These are phyloP conservation scores for Auriculariales sp. DNA, from an alignment of 768 basidiomycete species.

Conservation along the genomic window DNA sequence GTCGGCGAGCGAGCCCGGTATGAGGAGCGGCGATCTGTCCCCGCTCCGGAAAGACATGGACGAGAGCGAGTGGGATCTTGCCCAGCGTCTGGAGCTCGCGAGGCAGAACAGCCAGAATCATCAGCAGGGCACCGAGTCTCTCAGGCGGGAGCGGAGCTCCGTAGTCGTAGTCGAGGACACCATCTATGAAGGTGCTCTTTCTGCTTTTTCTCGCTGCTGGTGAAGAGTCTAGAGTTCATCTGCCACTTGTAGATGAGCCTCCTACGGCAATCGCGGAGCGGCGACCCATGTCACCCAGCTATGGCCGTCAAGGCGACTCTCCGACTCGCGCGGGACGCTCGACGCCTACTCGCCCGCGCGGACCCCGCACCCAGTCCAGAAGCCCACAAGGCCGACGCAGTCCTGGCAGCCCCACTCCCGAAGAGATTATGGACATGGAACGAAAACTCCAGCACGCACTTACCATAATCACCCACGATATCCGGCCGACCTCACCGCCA, in stretches of 20 bases:
- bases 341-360: constrained; percentile 16
- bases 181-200: constrained; percentile 57
- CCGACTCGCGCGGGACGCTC: constrained; percentile 26
- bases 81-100: constrained; percentile 67
- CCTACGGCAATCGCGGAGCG: constrained; percentile 24
- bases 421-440: constrained; percentile 21
- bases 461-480: background rate
- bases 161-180: constrained; percentile 34
- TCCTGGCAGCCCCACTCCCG: constrained; percentile 52
- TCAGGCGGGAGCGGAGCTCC: background rate
- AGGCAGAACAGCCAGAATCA: constrained; percentile 69
- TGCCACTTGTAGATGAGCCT: constrained; percentile 49
- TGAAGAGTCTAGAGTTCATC: constrained; percentile 3
- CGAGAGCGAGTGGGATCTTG: constrained; percentile 62
- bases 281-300: background rate
- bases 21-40: constrained; percentile 28
- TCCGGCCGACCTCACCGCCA: background rate
- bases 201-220: constrained; percentile 5
- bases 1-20: constrained; percentile 18
- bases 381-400: constrained; percentile 20
- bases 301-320: background rate
- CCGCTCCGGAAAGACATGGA: constrained; percentile 30
- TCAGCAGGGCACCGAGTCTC: constrained; percentile 41
- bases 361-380: background rate
- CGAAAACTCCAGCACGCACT: background rate